Percentiles rank a stretch among this genome's conserved stretches.
These are phyloP conservation scores for Phaeotremella fagi DNA, from an alignment of 768 basidiomycete genomes.

Conservation along the genomic window DNA sequence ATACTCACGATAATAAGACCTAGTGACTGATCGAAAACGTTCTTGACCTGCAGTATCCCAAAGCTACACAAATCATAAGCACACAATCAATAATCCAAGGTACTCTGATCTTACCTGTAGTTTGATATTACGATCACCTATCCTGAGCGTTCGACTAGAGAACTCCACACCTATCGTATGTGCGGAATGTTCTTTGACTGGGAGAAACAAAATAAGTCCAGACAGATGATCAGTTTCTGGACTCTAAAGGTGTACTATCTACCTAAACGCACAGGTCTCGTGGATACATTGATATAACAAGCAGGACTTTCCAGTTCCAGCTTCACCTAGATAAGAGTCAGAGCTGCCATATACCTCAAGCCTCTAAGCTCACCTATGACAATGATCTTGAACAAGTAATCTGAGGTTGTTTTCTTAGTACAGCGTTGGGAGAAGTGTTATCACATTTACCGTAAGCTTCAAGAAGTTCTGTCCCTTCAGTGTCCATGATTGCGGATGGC, in stretches of 20 bases:
- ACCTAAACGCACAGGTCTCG: conserved; percentile 83
- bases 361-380: conserved; percentile 69
- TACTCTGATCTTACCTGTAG: conserved; percentile 62
- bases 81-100: not conserved
- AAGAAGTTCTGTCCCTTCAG: conserved; percentile 82
- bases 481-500: no score
- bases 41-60: conserved; percentile 99
- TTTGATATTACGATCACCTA: conserved; percentile 92
- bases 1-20: conserved; percentile 72
- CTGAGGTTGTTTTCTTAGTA: conserved; percentile 50
- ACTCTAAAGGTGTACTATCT: not conserved
- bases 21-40: conserved; percentile 76
- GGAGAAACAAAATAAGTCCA: not conserved
- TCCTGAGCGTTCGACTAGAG: conserved; percentile 83
- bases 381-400: conserved; percentile 98
- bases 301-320: conserved; percentile 96
- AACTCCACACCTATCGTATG: conserved; percentile 99
- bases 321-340: conserved; percentile 63
- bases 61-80: conserved; percentile 53
- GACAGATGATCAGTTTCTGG: not conserved
- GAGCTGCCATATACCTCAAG: conserved; percentile 9
- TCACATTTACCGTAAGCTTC: conserved; percentile 77
- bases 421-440: not conserved
- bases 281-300: conserved; percentile 93
- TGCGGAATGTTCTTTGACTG: conserved; percentile 92